Conservation (phyloP, 2,329 filamentous ascomycete species). For the Penicillium sp. region DNA sequence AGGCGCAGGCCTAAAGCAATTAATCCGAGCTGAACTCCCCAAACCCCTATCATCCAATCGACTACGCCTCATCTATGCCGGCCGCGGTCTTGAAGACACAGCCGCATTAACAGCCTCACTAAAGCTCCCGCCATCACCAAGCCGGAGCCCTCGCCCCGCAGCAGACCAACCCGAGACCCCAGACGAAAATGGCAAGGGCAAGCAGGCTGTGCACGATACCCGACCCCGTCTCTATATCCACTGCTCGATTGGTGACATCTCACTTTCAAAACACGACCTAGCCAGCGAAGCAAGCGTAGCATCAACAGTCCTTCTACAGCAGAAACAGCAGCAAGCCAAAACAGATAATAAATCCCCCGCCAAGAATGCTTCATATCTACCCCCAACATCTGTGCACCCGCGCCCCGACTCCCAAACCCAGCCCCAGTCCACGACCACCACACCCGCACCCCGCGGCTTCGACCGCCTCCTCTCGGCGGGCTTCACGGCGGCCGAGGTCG, state of each 20-base stretch:
- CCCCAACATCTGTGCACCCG: not conserved
- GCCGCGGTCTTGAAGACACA: slow-evolving; percentile 76
- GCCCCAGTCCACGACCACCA: slow-evolving; percentile 22
- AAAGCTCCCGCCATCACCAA: slow-evolving; percentile 59
- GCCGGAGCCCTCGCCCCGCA: slow-evolving; percentile 36
- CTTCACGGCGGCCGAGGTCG: slow-evolving; percentile 79
- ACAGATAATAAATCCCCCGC: not conserved
- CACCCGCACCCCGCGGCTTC: slow-evolving; percentile 71
- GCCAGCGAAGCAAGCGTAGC: slow-evolving; percentile 58
- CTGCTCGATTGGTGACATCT: slow-evolving; percentile 80
- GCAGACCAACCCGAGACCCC: slow-evolving; percentile 11
- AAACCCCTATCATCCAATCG: slow-evolving; percentile 62
- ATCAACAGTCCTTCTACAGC: slow-evolving; percentile 27
- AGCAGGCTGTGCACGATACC: slow-evolving; percentile 56
- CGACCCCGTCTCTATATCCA: slow-evolving; percentile 75
- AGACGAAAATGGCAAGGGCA: slow-evolving; percentile 58
- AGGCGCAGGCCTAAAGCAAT: slow-evolving; percentile 74
- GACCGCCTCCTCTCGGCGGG: slow-evolving; percentile 78
- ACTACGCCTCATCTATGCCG: slow-evolving; percentile 85
- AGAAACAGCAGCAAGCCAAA: slow-evolving; percentile 9
- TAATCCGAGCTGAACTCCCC: slow-evolving; percentile 71
- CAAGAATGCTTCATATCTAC: slow-evolving; percentile 4
- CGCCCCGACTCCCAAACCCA: not conserved
- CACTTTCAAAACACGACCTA: slow-evolving; percentile 67
- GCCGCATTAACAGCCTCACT: slow-evolving; percentile 67